Percentiles rank a stretch among this genome's conserved stretches.
Evolutionary conservation across 768 basidiomycete genomes (phyloP).

Genomic region (Tylopilus plumbeoviolaceoides): DNA sequence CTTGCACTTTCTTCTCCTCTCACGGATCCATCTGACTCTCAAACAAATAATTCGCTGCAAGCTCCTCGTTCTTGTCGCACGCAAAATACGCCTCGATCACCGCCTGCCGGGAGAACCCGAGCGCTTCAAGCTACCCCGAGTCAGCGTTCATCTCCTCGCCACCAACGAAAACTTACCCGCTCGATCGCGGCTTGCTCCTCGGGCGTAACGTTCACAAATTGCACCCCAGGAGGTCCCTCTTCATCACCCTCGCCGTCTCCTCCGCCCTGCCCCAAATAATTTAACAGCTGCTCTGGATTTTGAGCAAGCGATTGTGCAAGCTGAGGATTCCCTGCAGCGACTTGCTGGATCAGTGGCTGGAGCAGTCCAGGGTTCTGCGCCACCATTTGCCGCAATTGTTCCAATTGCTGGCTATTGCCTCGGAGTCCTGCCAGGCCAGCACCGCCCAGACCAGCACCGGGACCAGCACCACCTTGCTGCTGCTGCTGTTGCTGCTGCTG

Average conservation of each 20-base stretch:
- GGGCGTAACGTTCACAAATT: conserved; percentile 69
- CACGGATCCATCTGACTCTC: conserved; percentile 35
- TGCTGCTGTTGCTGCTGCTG: conserved; percentile 44
- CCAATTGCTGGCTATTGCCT: conserved; percentile 61
- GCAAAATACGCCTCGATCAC: conserved; percentile 91
- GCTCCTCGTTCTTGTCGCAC: conserved; percentile 95
- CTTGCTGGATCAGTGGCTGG: conserved; percentile 81
- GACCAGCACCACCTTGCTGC: conserved; percentile 19
- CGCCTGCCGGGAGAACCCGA: conserved; percentile 80
- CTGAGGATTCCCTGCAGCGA: conserved; percentile 68
- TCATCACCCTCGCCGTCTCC: conserved; percentile 38
- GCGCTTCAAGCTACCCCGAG: conserved; percentile 61
- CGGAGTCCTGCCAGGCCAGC: conserved; percentile 50
- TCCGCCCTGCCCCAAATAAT: conserved; percentile 53
- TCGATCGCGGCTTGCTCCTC: conserved; percentile 89
- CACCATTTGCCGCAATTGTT: conserved; percentile 69
- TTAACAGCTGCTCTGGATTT: conserved; percentile 68
- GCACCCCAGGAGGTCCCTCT: conserved; percentile 27
- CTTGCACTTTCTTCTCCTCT: not conserved
- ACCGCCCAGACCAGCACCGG: conserved; percentile 21
- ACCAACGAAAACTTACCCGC: conserved; percentile 53
- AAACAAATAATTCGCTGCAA: conserved; percentile 93
- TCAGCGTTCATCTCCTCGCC: conserved; percentile 1
- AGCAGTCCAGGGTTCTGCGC: conserved; percentile 72
- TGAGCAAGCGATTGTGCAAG: conserved; percentile 63